Percentiles rank a stretch among this genome's conserved stretches.
Evolutionary conservation across 2,329 filamentous ascomycete species (phyloP).

Genomic region (Colletotrichum tropicale): DNA sequence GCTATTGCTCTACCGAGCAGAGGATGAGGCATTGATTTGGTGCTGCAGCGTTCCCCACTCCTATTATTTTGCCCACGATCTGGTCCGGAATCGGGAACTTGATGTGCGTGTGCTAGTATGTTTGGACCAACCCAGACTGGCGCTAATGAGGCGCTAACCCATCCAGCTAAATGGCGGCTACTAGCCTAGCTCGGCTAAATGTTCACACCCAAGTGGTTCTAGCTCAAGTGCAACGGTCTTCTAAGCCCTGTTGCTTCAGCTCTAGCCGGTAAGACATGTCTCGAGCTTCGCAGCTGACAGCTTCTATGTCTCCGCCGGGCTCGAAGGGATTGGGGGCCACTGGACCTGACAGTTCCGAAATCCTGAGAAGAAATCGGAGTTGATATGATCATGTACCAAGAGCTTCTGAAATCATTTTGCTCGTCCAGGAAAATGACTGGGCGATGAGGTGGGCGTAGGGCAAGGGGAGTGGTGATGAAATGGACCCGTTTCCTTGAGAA

Average conservation of each 20-base stretch:
- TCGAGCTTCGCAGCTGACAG: background rate
- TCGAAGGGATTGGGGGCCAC: rapidly evolving
- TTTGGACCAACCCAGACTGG: background rate
- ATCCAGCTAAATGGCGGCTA: background rate
- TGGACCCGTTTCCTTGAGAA: background rate
- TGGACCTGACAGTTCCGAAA: rapidly evolving
- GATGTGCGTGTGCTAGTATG: background rate
- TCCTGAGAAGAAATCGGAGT: background rate
- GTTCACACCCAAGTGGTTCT: background rate
- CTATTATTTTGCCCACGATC: background rate
- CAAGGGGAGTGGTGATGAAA: background rate
- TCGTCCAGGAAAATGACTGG: background rate
- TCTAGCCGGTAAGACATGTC: background rate
- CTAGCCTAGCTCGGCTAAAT: background rate
- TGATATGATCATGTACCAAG: background rate
- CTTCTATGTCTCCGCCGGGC: background rate
- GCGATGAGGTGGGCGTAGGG: rapidly evolving
- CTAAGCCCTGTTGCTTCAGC: background rate
- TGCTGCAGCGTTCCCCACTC: background rate
- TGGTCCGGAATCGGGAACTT: background rate
- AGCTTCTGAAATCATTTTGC: background rate
- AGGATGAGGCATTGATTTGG: background rate
- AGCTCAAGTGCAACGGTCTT: background rate
- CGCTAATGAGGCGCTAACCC: background rate
- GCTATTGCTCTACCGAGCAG: background rate